Evolutionary conservation across 2,329 filamentous ascomycete genomes (phyloP), one percentile per base, ranked within the genome.

Genomic region (Verticillium zaregamsianum): DNA sequence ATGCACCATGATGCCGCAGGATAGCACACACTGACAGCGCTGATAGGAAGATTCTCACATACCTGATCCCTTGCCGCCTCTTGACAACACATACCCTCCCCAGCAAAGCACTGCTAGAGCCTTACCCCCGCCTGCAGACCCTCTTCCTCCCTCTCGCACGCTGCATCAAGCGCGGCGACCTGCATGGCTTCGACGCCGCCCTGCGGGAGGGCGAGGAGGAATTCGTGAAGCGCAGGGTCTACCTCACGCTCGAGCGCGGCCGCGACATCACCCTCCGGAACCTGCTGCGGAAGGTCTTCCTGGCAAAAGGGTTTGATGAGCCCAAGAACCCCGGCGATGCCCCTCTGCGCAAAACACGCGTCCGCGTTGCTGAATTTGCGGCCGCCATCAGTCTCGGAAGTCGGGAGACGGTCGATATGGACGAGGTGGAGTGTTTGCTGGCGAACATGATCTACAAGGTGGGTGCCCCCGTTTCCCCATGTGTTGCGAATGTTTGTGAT

Each of bases 381-480:
- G 91, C 92, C 7, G 96, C 92, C 8, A 85, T 98, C 63, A 88
- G 88, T 70, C 82, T 97, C 68, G 89, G 87, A 59, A 88, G 85
- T 66, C 81, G 82, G 61, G 82, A 90, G 71, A 77, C 81, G 37
- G 80, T 96, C 37, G 95, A 97, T 68, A 83, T 85, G 35, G 96
- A 99, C 72, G 95, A 99, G 76, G 93, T 98, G 4, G 96, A 99
- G 76, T 99, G 95, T 74, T 79, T 97, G 69, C 73, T 99, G 70
- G 92, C 95, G 32, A 98, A 97, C 73, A 91, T 97, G 85, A 97
- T 99, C 65, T 99, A 98, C 81, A 99, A 98, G 87, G 94, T 96
- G 76, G 67, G 77, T 69, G 14, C 31, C 32, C 56, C 56, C 11
- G 23, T 32, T 17, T 33, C 12, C 20, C 3, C 39, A n/a, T 9